Conservation (phyloP, 2,329 filamentous ascomycete species). For the Aspergillus fumigatus region DNA sequence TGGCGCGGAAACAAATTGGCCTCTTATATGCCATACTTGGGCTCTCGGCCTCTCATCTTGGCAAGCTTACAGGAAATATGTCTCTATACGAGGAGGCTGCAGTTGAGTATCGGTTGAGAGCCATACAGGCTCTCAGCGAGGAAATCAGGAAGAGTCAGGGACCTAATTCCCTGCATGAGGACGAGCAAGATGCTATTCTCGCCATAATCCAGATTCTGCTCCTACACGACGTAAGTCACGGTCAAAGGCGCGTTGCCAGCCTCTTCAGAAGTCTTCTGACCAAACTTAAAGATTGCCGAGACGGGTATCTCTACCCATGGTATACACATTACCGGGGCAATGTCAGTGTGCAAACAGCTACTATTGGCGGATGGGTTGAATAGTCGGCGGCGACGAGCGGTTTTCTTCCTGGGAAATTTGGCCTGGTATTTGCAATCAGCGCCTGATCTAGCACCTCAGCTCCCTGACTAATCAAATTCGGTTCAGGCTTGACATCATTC, state of each 20-base stretch:
- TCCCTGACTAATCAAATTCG: not conserved
- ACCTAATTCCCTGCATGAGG: constrained; percentile 13
- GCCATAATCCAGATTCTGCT: constrained; percentile 29
- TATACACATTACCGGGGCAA: constrained; percentile 29
- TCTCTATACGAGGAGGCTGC: constrained; percentile 21
- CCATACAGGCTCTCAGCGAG: constrained; percentile 24
- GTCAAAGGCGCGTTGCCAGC: not conserved
- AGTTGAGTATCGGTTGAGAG: constrained; percentile 26
- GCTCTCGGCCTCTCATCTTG: constrained; percentile 26
- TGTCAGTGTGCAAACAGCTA: constrained; percentile 29
- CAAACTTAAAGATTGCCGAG: constrained; percentile 23
- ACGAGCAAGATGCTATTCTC: constrained; percentile 26
- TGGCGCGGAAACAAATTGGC: constrained; percentile 25
- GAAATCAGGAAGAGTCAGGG: constrained; percentile 24
- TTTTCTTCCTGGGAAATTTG: constrained; percentile 29
- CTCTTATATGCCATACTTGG: constrained; percentile 26
- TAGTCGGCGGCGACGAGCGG: constrained; percentile 20
- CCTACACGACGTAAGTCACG: constrained; percentile 25
- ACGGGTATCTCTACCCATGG: constrained; percentile 28
- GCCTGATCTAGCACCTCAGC: not conserved
- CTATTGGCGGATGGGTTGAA: constrained; percentile 19
- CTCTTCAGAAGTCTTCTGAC: not conserved
- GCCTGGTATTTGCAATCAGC: constrained; percentile 17
- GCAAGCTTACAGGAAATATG: constrained; percentile 16
- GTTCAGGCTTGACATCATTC: constrained; percentile 29